These are phyloP conservation scores for Fusarium virguliforme DNA, from an alignment of 2,329 filamentous ascomycete species.

Conservation along the genomic window DNA sequence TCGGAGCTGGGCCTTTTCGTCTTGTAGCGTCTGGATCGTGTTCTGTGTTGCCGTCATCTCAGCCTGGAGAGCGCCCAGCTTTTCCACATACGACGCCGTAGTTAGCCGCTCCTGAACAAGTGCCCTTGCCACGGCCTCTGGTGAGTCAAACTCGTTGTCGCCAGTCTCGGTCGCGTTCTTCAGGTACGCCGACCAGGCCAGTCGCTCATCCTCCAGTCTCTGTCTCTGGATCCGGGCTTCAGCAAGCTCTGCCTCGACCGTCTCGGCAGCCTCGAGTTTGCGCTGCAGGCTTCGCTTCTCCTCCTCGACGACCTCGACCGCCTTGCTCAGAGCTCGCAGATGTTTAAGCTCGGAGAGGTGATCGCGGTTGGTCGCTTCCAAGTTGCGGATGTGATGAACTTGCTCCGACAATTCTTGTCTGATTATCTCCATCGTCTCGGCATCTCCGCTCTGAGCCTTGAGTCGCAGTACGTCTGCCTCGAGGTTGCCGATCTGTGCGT, in stretches of 20 bases:
- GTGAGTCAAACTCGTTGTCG: conserved; percentile 86
- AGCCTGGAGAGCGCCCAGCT: conserved; percentile 83
- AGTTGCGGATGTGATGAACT: conserved; percentile 87
- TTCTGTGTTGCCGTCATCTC: conserved; percentile 85
- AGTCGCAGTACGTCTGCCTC: conserved; percentile 88
- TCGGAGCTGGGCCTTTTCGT: conserved; percentile 76
- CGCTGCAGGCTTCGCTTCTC: conserved; percentile 89
- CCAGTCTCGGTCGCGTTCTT: conserved; percentile 75
- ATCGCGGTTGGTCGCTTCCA: conserved; percentile 86
- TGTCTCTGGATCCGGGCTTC: conserved; percentile 88
- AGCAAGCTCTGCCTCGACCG: conserved; percentile 81
- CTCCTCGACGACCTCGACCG: conserved; percentile 94
- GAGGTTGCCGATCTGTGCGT: conserved; percentile 79
- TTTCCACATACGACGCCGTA: conserved; percentile 84
- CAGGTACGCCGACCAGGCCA: conserved; percentile 89
- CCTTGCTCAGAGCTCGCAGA: conserved; percentile 84
- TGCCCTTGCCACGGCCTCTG: conserved; percentile 88
- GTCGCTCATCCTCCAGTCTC: conserved; percentile 88
- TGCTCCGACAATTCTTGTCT: conserved; percentile 92
- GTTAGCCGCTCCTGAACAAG: conserved; percentile 87
- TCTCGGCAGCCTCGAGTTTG: conserved; percentile 81
- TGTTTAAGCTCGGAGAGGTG: conserved; percentile 86
- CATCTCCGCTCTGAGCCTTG: conserved; percentile 89
- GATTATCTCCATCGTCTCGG: conserved; percentile 87
- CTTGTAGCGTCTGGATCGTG: conserved; percentile 79